These are phyloP conservation scores for Penicillium verhagenii DNA, from an alignment of 495 filamentous ascomycete species.

Conservation along the genomic window DNA sequence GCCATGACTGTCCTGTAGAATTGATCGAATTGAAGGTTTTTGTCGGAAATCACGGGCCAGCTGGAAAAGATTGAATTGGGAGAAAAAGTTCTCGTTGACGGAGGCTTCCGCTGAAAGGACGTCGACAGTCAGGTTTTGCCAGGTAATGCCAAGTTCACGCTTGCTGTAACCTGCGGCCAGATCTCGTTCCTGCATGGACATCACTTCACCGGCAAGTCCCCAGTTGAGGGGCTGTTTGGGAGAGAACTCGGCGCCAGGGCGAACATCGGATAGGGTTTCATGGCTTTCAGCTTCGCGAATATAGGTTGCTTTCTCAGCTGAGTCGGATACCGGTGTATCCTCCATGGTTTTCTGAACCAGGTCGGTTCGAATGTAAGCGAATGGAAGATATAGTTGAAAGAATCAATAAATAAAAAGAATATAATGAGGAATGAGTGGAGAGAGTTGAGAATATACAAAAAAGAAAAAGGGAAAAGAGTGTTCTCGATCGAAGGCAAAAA, in stretches of 20 bases:
- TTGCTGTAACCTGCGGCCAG: constrained; percentile 39
- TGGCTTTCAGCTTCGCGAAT: neutral
- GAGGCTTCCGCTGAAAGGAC: constrained; percentile 44
- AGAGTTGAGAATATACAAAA: neutral
- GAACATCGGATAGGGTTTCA: neutral
- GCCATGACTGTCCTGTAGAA: constrained; percentile 39
- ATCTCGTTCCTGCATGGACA: neutral
- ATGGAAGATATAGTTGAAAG: neutral
- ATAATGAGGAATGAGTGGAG: neutral
- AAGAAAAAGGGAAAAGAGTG: neutral
- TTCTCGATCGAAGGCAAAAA: neutral
- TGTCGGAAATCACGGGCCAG: constrained; percentile 32
- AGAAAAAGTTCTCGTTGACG: constrained; percentile 49
- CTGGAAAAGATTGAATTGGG: constrained; percentile 54
- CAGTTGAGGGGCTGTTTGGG: neutral
- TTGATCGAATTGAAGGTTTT: constrained; percentile 33
- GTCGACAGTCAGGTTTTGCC: constrained; percentile 45
- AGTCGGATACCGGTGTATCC: neutral
- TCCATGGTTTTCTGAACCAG: neutral
- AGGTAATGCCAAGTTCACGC: constrained; percentile 55
- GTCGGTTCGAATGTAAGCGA: neutral
- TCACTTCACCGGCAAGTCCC: neutral
- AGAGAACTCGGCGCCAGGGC: neutral
- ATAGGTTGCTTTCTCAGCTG: neutral
- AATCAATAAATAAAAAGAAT: neutral